Base-by-base conservation (phyloP, 1,284 basidiomycete species). In the Violaceomyces palustris region DNA sequence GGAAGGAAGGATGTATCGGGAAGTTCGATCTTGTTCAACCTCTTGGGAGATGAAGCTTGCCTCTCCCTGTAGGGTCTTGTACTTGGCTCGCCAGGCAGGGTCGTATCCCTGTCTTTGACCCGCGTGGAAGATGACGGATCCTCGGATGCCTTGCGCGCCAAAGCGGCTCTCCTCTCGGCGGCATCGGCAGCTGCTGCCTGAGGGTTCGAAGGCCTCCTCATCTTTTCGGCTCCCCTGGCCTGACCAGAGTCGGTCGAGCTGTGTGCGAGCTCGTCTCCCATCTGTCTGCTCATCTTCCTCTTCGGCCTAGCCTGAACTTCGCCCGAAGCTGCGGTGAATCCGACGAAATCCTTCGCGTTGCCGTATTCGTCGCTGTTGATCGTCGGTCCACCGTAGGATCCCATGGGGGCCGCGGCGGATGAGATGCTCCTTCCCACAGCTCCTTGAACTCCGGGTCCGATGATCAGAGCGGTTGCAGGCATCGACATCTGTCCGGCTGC, bases 381-480 rank as follows among this genome's bases (percentile, higher is more conserved):
- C 19, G 49, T 53, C 17, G 43, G 35, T 8, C 35, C 48, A 15
- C 58, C 59, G 6, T 24, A 15, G 2, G 55, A 47, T 1, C 59
- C 61, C 15, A 54, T 44, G 14, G 58, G 57, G 10, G 51, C 29
- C 17, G 42, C 45, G 21, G 47, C 57, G 25, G 43, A 53, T 32
- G 28, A 42, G 0, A 50, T 35, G 17, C 50, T 52, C 27, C 54
- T 38, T 4, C 59, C 63, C n/a, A 65, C 61, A 18, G 54, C 39
- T 6, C 67, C 67, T 42, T 69, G 67, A 9, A 69, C 61, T 30
- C 67, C 67, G 0, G 67, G 65, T 10, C 67, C 67, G 27, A 69
- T 67, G 36, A 68, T 61, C 3, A 68, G 55, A 3, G 67, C 67
- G 1, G 63, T 56, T 5, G 48, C n/a, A 1, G 65, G 67, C 61